Base-by-base conservation (phyloP, 1,284 basidiomycete genomes). In the Boletellus deceptivus region DNA sequence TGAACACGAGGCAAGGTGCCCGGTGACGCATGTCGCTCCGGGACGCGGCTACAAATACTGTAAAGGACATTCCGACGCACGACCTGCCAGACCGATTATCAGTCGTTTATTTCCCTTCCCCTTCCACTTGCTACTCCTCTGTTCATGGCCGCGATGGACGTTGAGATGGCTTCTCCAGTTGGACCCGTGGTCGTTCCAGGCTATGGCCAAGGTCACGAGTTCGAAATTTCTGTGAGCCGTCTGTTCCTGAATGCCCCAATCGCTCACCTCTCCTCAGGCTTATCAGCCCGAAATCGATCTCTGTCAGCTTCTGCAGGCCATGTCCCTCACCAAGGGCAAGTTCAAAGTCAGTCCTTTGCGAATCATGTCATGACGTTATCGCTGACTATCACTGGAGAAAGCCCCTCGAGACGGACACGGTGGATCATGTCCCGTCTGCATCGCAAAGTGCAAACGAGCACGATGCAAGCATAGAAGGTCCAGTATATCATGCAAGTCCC, bases 221-320 rank as follows among this genome's bases (percentile, higher is more conserved):
- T 63, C 37, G 47, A 55, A 24, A 50, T 65, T 46, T 48, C 57
- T 18, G 65, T 67, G 49, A 55, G 67, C 51, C 14, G 16, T 29
- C 11, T 46, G 14, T 18, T 16, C 14, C 22, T n/a, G 43, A 22
- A 41, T 13, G 33, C 41, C 31, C 8, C 11, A 10, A 46, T 51
- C 39, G 16, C 38, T 57, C 41, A 42, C 27, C 49, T 16, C 27
- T 40, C 11, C 20, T 46, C 14, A 66, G 68, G 45, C 54, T 43
- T 70, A 64, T 50, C 61, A 62, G 39, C 47, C 67, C 14, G 67
- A 69, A 10, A 60, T 75, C 53, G 76, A 81, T 61, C 64, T 81
- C 16, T 81, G 79, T 58, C 67, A 72, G 46, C 65, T 80, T 1
- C 54, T 81, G 35, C 71, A 75, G 41, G 71, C 72, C n/a, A 72